Percentiles rank a stretch among this genome's conserved stretches.
Evolutionary conservation across 2,329 filamentous ascomycete genomes (phyloP).

Genomic region (Blastomyces parvus): DNA sequence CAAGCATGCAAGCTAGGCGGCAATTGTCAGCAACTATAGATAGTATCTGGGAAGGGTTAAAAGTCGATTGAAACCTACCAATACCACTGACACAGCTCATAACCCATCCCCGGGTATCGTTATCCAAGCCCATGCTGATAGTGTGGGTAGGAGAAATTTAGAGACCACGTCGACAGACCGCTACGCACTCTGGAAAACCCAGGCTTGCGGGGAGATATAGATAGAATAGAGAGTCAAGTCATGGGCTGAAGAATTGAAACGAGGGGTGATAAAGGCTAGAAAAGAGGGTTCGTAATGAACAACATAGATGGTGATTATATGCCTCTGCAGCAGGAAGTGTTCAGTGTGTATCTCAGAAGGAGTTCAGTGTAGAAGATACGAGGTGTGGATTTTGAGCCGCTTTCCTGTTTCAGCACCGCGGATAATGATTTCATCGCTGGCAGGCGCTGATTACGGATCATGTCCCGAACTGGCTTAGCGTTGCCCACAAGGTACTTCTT

Average conservation of each 20-base stretch:
- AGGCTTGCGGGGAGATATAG: background rate
- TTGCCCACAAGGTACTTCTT: conserved; percentile 18
- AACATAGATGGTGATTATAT: background rate
- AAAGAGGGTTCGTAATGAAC: background rate
- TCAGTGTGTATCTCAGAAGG: background rate
- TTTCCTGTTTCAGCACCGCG: background rate
- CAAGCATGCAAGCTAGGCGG: conserved; percentile 49
- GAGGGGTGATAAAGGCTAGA: background rate
- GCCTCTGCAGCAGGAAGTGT: background rate
- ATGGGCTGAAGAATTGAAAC: background rate
- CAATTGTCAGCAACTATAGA: background rate
- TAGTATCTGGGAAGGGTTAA: background rate
- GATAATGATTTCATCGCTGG: conserved; percentile 1
- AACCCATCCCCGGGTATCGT: conserved; percentile 89
- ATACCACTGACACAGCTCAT: conserved; percentile 76
- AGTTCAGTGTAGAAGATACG: background rate
- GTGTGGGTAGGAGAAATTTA: background rate
- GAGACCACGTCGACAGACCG: background rate
- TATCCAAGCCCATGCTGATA: conserved; percentile 36
- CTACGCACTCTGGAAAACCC: background rate
- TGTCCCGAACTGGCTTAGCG: conserved; percentile 7
- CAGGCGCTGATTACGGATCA: background rate
- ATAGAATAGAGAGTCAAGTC: background rate
- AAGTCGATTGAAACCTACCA: conserved; percentile 35
- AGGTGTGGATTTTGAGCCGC: background rate